Conservation (phyloP, 495 filamentous ascomycete species). For the Choiromyces venosus region DNA sequence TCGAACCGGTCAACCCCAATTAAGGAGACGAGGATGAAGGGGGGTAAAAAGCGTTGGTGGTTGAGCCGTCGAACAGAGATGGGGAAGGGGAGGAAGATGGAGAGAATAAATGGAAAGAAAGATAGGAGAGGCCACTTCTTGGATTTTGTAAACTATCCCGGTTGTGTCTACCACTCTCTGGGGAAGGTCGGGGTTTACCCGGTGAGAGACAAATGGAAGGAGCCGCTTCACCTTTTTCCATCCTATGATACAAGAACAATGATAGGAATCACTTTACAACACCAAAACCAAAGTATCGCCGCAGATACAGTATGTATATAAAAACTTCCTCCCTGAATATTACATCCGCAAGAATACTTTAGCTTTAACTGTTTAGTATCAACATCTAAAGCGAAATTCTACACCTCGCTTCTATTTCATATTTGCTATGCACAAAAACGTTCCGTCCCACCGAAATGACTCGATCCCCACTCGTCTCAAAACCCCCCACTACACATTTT, state of each 20-base stretch:
- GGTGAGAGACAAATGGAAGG: not conserved
- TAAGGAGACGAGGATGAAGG: constrained; percentile 4
- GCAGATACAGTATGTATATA: not conserved
- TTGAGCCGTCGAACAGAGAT: not conserved
- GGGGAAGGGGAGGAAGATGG: not conserved
- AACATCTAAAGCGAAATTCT: not conserved
- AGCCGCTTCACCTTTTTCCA: not conserved
- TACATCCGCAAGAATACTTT: not conserved
- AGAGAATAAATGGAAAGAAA: constrained; percentile 4
- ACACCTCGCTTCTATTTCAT: not conserved
- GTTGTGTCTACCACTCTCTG: not conserved
- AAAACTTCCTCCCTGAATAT: not conserved
- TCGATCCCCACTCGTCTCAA: not conserved
- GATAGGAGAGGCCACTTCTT: not conserved
- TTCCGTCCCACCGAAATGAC: not conserved
- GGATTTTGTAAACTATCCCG: not conserved
- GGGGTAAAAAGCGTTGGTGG: constrained; percentile 1
- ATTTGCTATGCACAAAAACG: not conserved
- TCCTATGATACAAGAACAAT: not conserved
- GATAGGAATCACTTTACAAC: not conserved
- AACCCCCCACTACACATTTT: not conserved
- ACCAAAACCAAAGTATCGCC: not conserved
- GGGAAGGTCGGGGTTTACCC: not conserved
- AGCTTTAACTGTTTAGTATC: not conserved
- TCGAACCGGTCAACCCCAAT: constrained; percentile 14